Conservation (phyloP, 2,329 filamentous ascomycete genomes). For the Mycocentrospora acerina region DNA sequence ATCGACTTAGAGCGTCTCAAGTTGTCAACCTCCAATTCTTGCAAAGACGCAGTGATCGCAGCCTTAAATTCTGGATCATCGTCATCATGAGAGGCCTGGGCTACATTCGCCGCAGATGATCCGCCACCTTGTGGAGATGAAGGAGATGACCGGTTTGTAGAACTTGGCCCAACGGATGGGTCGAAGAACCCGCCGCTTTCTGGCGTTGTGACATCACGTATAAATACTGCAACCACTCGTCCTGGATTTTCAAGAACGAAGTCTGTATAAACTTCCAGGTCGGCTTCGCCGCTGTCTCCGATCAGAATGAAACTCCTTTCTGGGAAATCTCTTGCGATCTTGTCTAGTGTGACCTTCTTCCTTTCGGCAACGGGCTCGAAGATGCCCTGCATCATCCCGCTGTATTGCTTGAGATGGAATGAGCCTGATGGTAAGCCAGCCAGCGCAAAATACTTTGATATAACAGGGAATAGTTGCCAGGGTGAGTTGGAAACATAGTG, state of each 20-base stretch:
- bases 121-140: conserved; percentile 17
- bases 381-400: conserved; percentile 94
- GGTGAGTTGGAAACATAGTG: conserved; percentile 99
- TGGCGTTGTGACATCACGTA: conserved; percentile 88
- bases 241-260: conserved; percentile 82
- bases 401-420: conserved; percentile 94
- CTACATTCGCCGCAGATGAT: conserved; percentile 10
- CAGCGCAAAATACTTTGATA: conserved; percentile 80
- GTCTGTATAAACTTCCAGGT: conserved; percentile 95
- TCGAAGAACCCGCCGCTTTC: conserved; percentile 78
- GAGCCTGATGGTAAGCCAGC: conserved; percentile 83
- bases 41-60: conserved; percentile 51
- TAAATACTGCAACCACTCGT: conserved; percentile 83
- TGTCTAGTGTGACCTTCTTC: conserved; percentile 85
- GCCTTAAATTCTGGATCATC: conserved; percentile 52
- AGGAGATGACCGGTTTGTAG: conserved; percentile 33
- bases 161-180: conserved; percentile 50
- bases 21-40: conserved; percentile 47
- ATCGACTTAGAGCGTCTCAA: conserved; percentile 35
- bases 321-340: conserved; percentile 86
- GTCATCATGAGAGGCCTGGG: conserved; percentile 24
- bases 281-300: conserved; percentile 94
- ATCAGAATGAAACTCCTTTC: conserved; percentile 86
- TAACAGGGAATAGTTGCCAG: conserved; percentile 92
- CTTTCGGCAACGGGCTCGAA: conserved; percentile 96